Evolutionary conservation across 805 yeast genomes (phyloP).

Genomic region (Suhomyces prunicola): DNA sequence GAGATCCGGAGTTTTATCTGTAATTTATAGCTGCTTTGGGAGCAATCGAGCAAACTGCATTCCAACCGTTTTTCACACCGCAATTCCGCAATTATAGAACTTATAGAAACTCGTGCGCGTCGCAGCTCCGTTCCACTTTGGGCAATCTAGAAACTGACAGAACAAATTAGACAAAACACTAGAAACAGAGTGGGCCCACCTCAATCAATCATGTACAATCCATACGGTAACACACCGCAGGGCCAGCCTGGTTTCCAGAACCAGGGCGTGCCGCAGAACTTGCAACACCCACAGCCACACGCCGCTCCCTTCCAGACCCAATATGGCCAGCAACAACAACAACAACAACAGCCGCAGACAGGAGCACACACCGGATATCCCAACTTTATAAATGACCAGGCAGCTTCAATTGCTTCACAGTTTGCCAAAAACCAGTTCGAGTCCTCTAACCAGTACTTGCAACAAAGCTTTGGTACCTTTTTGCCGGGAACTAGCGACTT

Average conservation of each 20-base stretch:
- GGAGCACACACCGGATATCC: conserved; percentile 17
- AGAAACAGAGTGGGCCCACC: neutral
- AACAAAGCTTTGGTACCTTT: conserved; percentile 60
- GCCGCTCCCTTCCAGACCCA: conserved; percentile 19
- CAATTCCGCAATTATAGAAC: neutral
- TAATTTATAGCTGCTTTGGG: neutral
- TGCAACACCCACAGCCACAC: conserved; percentile 33
- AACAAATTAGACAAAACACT: neutral
- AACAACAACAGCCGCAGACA: conserved; percentile 16
- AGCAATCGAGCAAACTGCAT: neutral
- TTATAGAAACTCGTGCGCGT: neutral
- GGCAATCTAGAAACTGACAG: neutral
- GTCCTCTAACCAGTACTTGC: conserved; percentile 76
- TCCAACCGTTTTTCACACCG: neutral
- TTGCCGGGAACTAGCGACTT: conserved; percentile 53
- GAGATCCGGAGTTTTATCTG: neutral
- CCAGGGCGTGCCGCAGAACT: conserved; percentile 12
- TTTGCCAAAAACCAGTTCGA: conserved; percentile 82
- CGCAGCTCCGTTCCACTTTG: neutral
- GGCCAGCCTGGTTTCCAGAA: conserved; percentile 5
- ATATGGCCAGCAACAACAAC: conserved; percentile 25
- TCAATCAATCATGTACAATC: conserved; percentile 31
- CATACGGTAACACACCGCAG: conserved; percentile 29
- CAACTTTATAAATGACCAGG: conserved; percentile 68
- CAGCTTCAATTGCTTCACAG: conserved; percentile 81